These are phyloP conservation scores for Gastrolobium villosum DNA, from an alignment of 306 rosid species.

Conservation along the genomic window DNA sequence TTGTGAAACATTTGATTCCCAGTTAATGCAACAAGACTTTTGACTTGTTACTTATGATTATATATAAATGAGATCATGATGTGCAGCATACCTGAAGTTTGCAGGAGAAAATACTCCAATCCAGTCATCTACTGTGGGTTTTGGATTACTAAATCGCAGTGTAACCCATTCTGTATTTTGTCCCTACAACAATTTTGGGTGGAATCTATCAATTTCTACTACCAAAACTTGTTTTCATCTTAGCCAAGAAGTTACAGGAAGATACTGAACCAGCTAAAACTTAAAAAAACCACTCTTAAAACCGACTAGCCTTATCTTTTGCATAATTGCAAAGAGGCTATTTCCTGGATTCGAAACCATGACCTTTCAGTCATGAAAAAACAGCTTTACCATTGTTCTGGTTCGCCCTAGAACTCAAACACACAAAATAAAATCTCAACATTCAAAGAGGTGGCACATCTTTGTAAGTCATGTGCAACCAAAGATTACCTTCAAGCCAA, in stretches of 20 bases:
- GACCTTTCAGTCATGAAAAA: no score
- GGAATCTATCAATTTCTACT: slow-evolving; percentile 45
- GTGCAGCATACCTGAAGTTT: slow-evolving; percentile 71
- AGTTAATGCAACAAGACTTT: slow-evolving; percentile 41
- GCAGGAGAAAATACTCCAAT: slow-evolving; percentile 95
- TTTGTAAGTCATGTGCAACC: neutral
- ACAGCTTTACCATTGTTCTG: no score
- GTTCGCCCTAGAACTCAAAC: neutral
- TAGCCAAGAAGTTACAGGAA: slow-evolving; percentile 5
- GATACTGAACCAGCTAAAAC: slow-evolving; percentile 20
- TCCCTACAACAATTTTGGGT: slow-evolving; percentile 60
- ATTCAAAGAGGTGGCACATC: slow-evolving; percentile 11
- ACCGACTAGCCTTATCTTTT: no score
- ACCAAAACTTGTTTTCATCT: slow-evolving; percentile 16
- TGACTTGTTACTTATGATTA: slow-evolving; percentile 22
- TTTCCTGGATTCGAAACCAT: no score
- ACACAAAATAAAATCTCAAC: neutral
- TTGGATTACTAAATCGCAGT: slow-evolving; percentile 66
- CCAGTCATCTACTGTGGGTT: slow-evolving; percentile 80
- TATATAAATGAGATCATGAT: slow-evolving; percentile 24
- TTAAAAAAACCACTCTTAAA: no score
- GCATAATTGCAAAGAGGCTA: no score
- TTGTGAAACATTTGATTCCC: slow-evolving; percentile 38
- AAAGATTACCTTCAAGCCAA: slow-evolving; percentile 69
- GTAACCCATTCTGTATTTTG: slow-evolving; percentile 75